Evolutionary conservation across 140 eudicot species (phyloP), one percentile per base, ranked within the genome.

Genomic region (Anethum foeniculum): DNA sequence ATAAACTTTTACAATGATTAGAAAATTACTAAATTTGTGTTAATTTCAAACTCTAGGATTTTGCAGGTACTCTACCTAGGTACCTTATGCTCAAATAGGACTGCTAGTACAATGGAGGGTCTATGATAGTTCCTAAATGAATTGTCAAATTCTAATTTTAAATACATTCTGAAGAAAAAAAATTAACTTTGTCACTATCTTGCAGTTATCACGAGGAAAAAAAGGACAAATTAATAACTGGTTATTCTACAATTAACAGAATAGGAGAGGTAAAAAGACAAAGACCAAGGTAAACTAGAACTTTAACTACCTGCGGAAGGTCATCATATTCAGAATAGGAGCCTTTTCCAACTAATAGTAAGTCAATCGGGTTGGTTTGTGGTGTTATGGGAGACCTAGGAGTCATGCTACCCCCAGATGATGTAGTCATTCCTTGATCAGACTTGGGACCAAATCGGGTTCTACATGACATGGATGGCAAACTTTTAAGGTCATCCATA

Each of bases 381-480:
- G 97, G 98, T 65, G 98, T 92, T 89, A 88, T 54, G 16, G 97
- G 98, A 30, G 97, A 94, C 85, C 96, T 86, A 77, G 98, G 97
- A 82, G 98, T 94, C 94, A 92, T 92, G 82, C 97, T 94, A 76
- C 96, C 98, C 18, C 95, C 98, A 80, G 97, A 94, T 80, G 98
- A 92, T 1, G 96, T 89, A 21, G 97, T 89, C 97, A 94, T 90
- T 77, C 98, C 98, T 82, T 92, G 97, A 79, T 94, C 97, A 83
- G 96, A 89, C 83, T 90, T 94, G 71, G 98, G 95, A 69, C 98
- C 98, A 86, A 94, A 94, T 49, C 98, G 96, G n/a, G 97, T 94
- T 85, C 85, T 92, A 82, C 98, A 92, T 38, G 98, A 94, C 97
- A 92, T 94, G 48, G 96, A 85, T 73, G 96, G 91, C 43, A 90